Evolutionary conservation across 352 stramenopile species (phyloP), one percentile per base, ranked within the genome.

Genomic region (Pythium sp.): DNA sequence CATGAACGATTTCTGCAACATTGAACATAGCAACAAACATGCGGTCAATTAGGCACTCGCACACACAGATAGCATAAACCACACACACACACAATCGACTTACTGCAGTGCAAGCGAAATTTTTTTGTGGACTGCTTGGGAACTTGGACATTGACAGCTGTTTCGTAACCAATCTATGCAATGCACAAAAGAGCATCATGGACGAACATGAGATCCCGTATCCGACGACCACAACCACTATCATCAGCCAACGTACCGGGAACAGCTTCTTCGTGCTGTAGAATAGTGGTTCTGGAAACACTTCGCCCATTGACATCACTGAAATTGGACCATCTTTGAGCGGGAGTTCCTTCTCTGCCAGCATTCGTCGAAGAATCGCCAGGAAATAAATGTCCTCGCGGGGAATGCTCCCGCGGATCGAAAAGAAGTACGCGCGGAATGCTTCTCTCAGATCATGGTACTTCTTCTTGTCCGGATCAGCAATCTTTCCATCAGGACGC

Each of bases 191-290:
- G 8, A 20, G 5, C 61, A 71, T 2, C 61, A 70, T 26, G 60
- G 18, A 43, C 20, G n/a, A 70, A 18, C 38, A 14, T n/a, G 49
- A 28, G 9, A 22, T 28, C 18, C 3, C 49, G 61, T 14, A 53
- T 32, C 9, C 36, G 12, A 53, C 15, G 43, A 53, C 26, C 15
- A 58, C 7, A 62, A 5, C 46, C 8, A 63, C 26, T 11, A 64
- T n/a, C n/a, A 2, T 30, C 22, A 43, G 55, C n/a, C 26, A 65
- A 67, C 75, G 30, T 55, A 92, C 82, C 34, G 87, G 86, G 64
- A 93, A 94, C 3, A 95, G 69, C 56, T 91, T 91, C 67, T 92
- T 91, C 38, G 75, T 80, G 26, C 79, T 92, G 64, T 87, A 90
- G 71, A 89, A 94, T 3, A 86, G 73, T 34, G 84, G 70, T 53